phyloP scores from a whole-genome alignment of 1,139 yeast species.

The Starmera stellimalicola region DNA sequence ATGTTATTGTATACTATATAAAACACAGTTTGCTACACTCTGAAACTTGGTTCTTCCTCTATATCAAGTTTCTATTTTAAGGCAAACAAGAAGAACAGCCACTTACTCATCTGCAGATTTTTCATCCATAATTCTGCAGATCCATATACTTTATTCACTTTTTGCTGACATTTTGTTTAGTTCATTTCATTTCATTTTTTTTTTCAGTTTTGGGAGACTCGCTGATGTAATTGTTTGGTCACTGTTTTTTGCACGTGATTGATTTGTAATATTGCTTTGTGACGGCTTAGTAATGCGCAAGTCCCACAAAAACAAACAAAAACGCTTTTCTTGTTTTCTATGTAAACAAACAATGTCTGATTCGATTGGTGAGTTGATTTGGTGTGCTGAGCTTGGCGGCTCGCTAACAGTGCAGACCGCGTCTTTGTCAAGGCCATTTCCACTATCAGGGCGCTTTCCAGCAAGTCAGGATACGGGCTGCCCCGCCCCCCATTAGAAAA shows the following conservation, averaged over 20 bases:
- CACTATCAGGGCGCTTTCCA: constrained; percentile 65
- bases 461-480: constrained; percentile 58
- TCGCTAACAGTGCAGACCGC: constrained; percentile 36
- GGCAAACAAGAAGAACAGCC: constrained; percentile 81
- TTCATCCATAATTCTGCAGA: constrained; percentile 36
- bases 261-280: too few relatives aligned
- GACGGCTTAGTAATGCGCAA: neutral
- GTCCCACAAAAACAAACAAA: neutral
- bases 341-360: constrained; percentile 20
- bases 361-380: constrained; percentile 32
- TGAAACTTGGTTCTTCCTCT: constrained; percentile 61
- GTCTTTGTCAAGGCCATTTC: constrained; percentile 76
- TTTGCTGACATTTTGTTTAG: constrained; percentile 26
- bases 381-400: constrained; percentile 1
- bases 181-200: neutral
- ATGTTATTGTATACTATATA: constrained; percentile 3
- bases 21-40: constrained; percentile 79
- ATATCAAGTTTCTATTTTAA: constrained; percentile 90
- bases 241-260: too few relatives aligned
- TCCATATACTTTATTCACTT: constrained; percentile 53
- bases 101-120: constrained; percentile 62
- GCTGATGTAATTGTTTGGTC: too few relatives aligned
- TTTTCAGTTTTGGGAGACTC: neutral
- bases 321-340: neutral
- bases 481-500: constrained; percentile 77